phyloP scores from a whole-genome alignment of 2,329 filamentous ascomycete genomes.

The Aspergillus brunneoviolaceus region DNA sequence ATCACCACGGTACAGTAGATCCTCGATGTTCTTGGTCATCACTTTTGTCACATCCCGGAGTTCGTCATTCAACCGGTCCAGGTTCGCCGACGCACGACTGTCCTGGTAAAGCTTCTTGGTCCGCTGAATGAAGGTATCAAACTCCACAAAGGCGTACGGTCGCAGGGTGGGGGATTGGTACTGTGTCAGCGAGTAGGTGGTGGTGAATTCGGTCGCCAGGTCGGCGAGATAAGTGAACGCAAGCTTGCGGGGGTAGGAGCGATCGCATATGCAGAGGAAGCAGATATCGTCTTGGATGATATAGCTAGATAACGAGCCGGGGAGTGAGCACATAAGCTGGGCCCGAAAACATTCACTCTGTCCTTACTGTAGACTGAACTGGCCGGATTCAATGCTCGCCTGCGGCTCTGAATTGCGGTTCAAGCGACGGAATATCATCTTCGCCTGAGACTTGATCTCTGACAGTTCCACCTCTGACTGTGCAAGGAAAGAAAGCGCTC shows the following conservation, averaged over 20 bases:
- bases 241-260: slow-evolving; percentile 93
- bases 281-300: slow-evolving; percentile 78
- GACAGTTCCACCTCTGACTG: slow-evolving; percentile 71
- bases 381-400: slow-evolving; percentile 83
- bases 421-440: slow-evolving; percentile 83
- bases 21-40: slow-evolving; percentile 99
- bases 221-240: slow-evolving; percentile 98
- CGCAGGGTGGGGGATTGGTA: slow-evolving; percentile 73
- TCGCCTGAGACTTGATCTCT: slow-evolving; percentile 87
- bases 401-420: slow-evolving; percentile 86
- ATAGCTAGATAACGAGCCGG: slow-evolving; percentile 59
- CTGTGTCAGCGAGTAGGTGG: slow-evolving; percentile 72
- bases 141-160: slow-evolving; percentile 96
- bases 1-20: slow-evolving; percentile 90
- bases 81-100: slow-evolving; percentile 82
- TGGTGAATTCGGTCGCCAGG: slow-evolving; percentile 85
- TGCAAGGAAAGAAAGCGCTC: background rate
- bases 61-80: slow-evolving; percentile 95
- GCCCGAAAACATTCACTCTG: background rate
- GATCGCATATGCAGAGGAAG: slow-evolving; percentile 92
- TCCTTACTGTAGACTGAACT: slow-evolving; percentile 80
- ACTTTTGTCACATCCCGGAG: slow-evolving; percentile 96
- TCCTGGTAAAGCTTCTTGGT: slow-evolving; percentile 95
- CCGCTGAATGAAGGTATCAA: slow-evolving; percentile 93
- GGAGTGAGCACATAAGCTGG: background rate